A percentile compares a stretch with the other conserved stretches of the same genome.
phyloP scores from a whole-genome alignment of 2,329 filamentous ascomycete genomes.

The Cladosporium austrohemisphaericum region DNA sequence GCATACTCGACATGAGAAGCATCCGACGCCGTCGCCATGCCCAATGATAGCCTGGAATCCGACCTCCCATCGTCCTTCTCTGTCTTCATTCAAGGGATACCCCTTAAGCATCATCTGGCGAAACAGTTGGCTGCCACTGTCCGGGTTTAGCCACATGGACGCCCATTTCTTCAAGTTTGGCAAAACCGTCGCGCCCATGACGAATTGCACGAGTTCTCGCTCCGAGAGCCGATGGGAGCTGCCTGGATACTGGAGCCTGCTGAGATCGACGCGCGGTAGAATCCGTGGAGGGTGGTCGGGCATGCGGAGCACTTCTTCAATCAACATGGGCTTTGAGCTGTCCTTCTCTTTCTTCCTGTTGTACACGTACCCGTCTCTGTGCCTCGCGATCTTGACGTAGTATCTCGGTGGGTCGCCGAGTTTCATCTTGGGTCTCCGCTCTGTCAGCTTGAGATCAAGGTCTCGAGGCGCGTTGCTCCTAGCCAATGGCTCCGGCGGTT shows the following conservation, averaged over 20 bases:
- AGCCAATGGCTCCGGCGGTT: no score
- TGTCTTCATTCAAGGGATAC: not conserved
- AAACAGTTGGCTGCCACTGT: not conserved
- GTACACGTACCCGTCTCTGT: not conserved
- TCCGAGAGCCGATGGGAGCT: not conserved
- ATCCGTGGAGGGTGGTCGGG: not conserved
- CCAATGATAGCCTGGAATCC: not conserved
- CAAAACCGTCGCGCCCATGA: not conserved
- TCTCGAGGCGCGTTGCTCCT: no score
- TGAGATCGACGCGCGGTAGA: constrained; percentile 8
- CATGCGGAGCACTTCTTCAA: constrained; percentile 3
- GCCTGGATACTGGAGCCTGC: not conserved
- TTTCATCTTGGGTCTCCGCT: not conserved
- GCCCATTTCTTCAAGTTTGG: constrained; percentile 7
- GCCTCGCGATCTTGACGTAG: constrained; percentile 1
- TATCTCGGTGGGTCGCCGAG: constrained; percentile 1
- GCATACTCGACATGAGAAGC: no score
- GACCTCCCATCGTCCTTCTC: not conserved
- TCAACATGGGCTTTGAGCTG: not conserved
- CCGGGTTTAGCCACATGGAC: constrained; percentile 11
- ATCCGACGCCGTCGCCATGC: no score
- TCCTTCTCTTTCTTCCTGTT: not conserved
- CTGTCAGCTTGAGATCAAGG: not conserved
- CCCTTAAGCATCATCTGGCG: not conserved
- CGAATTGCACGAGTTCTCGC: constrained; percentile 2